These are phyloP conservation scores for Ascoidea asiatica DNA, from an alignment of 805 yeast species.

Conservation along the genomic window DNA sequence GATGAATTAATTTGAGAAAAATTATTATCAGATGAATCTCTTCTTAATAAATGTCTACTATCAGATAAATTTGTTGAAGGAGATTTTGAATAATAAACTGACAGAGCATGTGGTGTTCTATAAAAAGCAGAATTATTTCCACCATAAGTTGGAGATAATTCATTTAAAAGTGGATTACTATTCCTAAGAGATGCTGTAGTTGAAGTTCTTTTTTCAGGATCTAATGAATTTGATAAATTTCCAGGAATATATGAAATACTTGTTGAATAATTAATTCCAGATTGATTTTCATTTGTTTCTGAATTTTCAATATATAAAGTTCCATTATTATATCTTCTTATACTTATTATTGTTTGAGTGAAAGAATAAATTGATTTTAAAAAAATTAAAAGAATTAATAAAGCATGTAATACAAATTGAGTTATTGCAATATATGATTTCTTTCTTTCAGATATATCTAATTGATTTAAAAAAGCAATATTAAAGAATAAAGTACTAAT, in stretches of 20 bases:
- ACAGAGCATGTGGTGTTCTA: neutral
- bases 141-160: neutral
- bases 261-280: neutral
- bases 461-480: conserved; percentile 25
- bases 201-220: neutral
- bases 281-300: neutral
- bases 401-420: conserved; percentile 26
- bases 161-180: neutral
- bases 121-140: no score
- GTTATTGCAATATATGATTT: conserved; percentile 30
- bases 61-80: neutral
- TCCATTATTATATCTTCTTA: neutral
- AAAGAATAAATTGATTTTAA: conserved; percentile 1
- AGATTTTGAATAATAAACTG: neutral
- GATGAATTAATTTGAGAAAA: neutral
- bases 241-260: neutral
- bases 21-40: neutral
- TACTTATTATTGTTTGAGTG: conserved; percentile 3
- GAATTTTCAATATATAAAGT: neutral
- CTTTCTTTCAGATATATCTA: conserved; percentile 22
- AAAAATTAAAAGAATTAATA: conserved; percentile 12
- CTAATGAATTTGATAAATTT: neutral
- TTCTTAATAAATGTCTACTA: neutral
- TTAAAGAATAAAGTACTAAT: conserved; percentile 26
- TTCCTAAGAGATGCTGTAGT: neutral